A percentile compares a stretch with the other conserved stretches of the same genome.
Conservation (phyloP, 192 early-diverging fungal species). For the Coemansia furcata region DNA sequence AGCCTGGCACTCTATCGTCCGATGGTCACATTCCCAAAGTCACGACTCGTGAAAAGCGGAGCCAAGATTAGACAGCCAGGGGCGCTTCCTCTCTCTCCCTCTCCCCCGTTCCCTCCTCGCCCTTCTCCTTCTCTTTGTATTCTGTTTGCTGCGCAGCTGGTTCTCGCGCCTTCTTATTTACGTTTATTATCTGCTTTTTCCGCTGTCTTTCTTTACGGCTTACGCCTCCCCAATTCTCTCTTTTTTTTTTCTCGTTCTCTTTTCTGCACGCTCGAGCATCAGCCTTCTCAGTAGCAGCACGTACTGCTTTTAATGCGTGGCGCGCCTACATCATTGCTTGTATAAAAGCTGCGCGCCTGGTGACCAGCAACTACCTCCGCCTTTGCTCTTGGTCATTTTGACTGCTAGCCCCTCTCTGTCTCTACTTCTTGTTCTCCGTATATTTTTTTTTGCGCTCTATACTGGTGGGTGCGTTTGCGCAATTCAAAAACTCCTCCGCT, state of each 20-base stretch:
- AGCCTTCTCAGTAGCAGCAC: not conserved
- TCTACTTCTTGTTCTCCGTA: not conserved
- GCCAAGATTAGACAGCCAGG: not conserved
- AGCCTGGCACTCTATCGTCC: not conserved
- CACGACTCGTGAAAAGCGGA: not conserved
- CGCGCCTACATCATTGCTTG: not conserved
- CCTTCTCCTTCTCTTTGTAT: constrained; percentile 1
- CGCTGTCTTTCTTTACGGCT: constrained; percentile 1
- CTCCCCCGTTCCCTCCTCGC: not conserved
- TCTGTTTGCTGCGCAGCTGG: constrained; percentile 4
- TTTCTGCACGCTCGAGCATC: constrained; percentile 1
- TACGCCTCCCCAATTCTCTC: not conserved
- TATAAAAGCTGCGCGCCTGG: not conserved
- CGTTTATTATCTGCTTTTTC: constrained; percentile 1
- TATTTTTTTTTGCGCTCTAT: not conserved
- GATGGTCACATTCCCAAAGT: constrained; percentile 3
- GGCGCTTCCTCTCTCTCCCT: not conserved
- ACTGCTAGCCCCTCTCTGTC: not conserved
- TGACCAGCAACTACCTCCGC: not conserved
- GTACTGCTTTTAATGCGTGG: not conserved
- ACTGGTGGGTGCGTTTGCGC: not conserved
- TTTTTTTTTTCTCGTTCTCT: not conserved
- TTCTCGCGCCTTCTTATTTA: constrained; percentile 4
- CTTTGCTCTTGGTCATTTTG: not conserved
- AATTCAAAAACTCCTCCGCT: not conserved